Conservation (phyloP, 768 basidiomycete genomes). For the Russula dissimulans region DNA sequence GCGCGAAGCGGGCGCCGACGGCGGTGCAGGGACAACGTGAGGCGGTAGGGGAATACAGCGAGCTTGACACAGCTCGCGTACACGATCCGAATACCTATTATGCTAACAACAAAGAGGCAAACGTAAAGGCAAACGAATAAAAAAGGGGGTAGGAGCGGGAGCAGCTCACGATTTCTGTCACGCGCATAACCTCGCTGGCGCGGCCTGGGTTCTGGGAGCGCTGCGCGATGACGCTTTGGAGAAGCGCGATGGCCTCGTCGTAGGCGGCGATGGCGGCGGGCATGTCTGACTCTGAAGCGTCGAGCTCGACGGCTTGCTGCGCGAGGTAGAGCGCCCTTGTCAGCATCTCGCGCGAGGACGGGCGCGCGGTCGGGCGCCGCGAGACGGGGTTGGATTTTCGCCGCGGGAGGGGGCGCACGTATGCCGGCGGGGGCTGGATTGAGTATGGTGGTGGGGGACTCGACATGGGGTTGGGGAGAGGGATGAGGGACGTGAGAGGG, state of each 20-base stretch:
- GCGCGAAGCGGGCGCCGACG: no score
- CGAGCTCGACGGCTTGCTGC: slow-evolving; percentile 6
- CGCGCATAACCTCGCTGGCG: slow-evolving; percentile 1
- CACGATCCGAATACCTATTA: slow-evolving; percentile 1
- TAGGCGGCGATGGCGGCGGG: background rate
- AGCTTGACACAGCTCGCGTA: slow-evolving; percentile 1
- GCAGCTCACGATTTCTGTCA: slow-evolving; percentile 4
- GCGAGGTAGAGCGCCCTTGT: background rate
- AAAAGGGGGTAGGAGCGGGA: no score
- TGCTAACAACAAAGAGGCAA: background rate
- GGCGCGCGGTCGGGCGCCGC: background rate
- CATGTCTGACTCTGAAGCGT: background rate
- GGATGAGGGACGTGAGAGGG: background rate
- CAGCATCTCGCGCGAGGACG: background rate
- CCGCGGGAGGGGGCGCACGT: background rate
- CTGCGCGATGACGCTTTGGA: slow-evolving; percentile 32
- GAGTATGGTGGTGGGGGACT: background rate
- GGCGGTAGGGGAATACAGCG: background rate
- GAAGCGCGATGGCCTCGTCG: slow-evolving; percentile 25
- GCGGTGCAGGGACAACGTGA: background rate
- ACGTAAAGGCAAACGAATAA: background rate
- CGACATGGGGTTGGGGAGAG: background rate
- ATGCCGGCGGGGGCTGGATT: background rate
- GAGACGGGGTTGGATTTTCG: no score
- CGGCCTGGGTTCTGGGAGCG: background rate